Conservation (phyloP, 176 grass and related monocot genomes). For the Oryza glaberrima region DNA sequence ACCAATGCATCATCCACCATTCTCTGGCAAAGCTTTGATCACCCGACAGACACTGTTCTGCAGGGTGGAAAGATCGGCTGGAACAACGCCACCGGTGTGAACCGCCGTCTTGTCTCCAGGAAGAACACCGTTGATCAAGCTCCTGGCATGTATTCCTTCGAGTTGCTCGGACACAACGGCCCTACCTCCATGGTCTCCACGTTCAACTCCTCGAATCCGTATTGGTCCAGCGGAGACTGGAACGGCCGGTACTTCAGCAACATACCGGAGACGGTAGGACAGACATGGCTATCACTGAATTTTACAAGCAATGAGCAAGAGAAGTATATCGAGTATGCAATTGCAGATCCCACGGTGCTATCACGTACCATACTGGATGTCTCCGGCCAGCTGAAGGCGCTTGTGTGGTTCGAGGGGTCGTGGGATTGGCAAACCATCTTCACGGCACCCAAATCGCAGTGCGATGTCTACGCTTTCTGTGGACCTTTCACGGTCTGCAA, state of each 20-base stretch:
- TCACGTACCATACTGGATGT: too few species aligned
- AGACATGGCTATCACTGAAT: too few species aligned
- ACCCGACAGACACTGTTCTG: slow-evolving; percentile 49
- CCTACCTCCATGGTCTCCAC: background rate
- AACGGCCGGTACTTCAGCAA: slow-evolving; percentile 46
- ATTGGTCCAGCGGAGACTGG: slow-evolving; percentile 50
- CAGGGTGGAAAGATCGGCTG: slow-evolving; percentile 42
- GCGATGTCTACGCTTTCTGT: slow-evolving; percentile 58
- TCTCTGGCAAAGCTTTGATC: slow-evolving; percentile 65
- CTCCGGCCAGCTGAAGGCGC: too few species aligned
- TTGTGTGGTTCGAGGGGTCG: slow-evolving; percentile 16
- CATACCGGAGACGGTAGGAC: slow-evolving; percentile 34
- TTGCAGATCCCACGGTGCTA: too few species aligned
- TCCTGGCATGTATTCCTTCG: slow-evolving; percentile 33
- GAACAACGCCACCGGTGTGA: slow-evolving; percentile 41
- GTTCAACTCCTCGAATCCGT: slow-evolving; percentile 17
- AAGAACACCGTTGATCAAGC: slow-evolving; percentile 42
- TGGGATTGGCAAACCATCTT: slow-evolving; percentile 39
- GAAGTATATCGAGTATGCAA: too few species aligned
- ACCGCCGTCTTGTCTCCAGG: slow-evolving; percentile 43
- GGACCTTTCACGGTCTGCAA: slow-evolving; percentile 60
- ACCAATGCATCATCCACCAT: slow-evolving; percentile 9
- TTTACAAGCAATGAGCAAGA: too few species aligned
- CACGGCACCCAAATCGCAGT: slow-evolving; percentile 30
- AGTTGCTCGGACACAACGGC: background rate